phyloP scores from a whole-genome alignment of 2,329 filamentous ascomycete genomes.

The Penicillium hesseltinei region DNA sequence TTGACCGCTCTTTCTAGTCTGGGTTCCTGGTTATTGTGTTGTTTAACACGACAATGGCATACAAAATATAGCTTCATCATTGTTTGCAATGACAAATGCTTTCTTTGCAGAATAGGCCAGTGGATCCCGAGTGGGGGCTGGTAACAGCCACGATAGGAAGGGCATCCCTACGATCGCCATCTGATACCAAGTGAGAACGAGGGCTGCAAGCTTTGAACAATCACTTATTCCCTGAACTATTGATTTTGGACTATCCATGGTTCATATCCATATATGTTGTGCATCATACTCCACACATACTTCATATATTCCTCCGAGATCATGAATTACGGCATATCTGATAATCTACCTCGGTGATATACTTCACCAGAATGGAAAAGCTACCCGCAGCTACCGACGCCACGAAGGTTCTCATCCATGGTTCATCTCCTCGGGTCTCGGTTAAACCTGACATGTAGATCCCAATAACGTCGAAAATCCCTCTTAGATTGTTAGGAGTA shows the following conservation, averaged over 20 bases:
- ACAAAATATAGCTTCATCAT: not conserved
- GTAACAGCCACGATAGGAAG: not conserved
- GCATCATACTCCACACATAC: not conserved
- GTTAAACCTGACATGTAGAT: constrained; percentile 1
- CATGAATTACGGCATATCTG: too few relatives aligned
- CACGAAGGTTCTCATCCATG: not conserved
- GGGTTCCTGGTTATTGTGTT: not conserved
- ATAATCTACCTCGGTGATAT: too few relatives aligned
- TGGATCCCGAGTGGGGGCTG: not conserved
- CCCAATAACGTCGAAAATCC: not conserved
- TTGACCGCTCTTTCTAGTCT: not conserved
- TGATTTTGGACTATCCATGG: not conserved
- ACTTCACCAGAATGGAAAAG: not conserved
- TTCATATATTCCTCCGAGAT: not conserved
- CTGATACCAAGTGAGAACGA: not conserved
- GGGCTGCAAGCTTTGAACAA: not conserved
- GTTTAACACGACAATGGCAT: not conserved
- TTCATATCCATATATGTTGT: too few relatives aligned
- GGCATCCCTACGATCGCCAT: constrained; percentile 4
- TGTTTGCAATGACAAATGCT: not conserved
- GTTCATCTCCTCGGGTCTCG: not conserved
- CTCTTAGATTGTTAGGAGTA: not conserved
- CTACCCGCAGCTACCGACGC: not conserved
- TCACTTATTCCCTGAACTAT: not conserved
- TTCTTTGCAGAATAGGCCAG: not conserved